These are phyloP conservation scores for Ruellia speciosa DNA, from an alignment of 305 asterid genomes.

Conservation along the genomic window DNA sequence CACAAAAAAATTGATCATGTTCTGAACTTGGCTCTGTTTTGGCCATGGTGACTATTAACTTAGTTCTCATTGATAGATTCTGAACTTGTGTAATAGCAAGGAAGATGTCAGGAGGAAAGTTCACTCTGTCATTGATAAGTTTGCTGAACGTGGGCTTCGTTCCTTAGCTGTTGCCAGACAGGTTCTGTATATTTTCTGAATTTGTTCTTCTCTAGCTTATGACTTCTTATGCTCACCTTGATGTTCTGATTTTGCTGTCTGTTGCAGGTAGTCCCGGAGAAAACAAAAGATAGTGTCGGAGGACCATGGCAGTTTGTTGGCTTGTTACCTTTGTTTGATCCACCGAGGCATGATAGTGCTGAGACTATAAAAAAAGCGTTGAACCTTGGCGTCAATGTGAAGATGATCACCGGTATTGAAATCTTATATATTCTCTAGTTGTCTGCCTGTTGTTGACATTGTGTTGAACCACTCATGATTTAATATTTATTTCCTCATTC, in stretches of 20 bases:
- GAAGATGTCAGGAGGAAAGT: constrained; percentile 56
- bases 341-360: constrained; percentile 86
- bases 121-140: constrained; percentile 54
- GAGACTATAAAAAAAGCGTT: constrained; percentile 75
- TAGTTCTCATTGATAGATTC: constrained; percentile 22
- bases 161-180: constrained; percentile 68
- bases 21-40: not conserved
- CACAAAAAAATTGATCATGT: not conserved
- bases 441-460: not conserved
- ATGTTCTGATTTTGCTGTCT: not conserved
- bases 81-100: constrained; percentile 41
- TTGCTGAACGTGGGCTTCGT: constrained; percentile 87
- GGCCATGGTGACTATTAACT: not conserved
- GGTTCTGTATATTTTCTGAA: constrained; percentile 27
- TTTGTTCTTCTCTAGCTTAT: not conserved
- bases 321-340: constrained; percentile 70
- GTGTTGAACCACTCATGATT: not conserved
- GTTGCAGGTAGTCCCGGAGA: constrained; percentile 64
- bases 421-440: not conserved
- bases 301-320: constrained; percentile 84
- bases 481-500: not conserved
- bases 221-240: constrained; percentile 1
- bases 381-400: constrained; percentile 78
- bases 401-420: constrained; percentile 72
- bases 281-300: constrained; percentile 56